Base-by-base conservation (phyloP, 148 eudicot genomes). In the Chenopodium album region DNA sequence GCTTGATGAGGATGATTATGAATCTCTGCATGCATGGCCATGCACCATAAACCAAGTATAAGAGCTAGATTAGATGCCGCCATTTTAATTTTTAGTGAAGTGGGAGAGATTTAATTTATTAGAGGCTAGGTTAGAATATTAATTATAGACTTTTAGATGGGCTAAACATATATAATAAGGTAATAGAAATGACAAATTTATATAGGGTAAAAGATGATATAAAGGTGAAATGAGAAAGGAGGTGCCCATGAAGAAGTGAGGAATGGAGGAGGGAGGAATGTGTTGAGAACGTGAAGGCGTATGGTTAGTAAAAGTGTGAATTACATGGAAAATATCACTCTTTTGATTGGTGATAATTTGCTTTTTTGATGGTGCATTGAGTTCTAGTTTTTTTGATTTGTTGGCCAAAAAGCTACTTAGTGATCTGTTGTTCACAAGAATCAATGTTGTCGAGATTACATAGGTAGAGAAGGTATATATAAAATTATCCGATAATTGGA, bases 211-310 rank as follows among this genome's bases (percentile, higher is more conserved):
- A 71, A 71, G 20, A 31, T 68, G 44, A 7, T 68, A 19, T 1
- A 67, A n/a, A 56, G 70, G 13, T 41, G 44, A 41, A 41, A 6
- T 41, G 7, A 4, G 8, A 41, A 41, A 41, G 7, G 70, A 1
- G 29, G 22, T 69, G 2, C 46, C 2, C 48, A 71, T 41, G 48
- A 50, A 71, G 52, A 71, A 7, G 41, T 41, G 74, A 14, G 74
- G 28, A 71, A 37, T 17, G 52, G 26, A 71, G 13, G 48, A 71
- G 23, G 74, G 23, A 41, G 26, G 74, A 71, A 71, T 71, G 74
- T 71, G 74, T 41, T 14, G 13, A 41, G 74, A 71, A 71, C 74
- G 74, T 71, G 52, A 71, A 41, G 74, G 74, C 74, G 50, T 13
- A 71, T 71, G 50, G 28, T 20, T 7, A 37, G 26, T 41, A 70